Conservation (phyloP, 2,329 filamentous ascomycete genomes). For the Akanthomyces dipterigenus region DNA sequence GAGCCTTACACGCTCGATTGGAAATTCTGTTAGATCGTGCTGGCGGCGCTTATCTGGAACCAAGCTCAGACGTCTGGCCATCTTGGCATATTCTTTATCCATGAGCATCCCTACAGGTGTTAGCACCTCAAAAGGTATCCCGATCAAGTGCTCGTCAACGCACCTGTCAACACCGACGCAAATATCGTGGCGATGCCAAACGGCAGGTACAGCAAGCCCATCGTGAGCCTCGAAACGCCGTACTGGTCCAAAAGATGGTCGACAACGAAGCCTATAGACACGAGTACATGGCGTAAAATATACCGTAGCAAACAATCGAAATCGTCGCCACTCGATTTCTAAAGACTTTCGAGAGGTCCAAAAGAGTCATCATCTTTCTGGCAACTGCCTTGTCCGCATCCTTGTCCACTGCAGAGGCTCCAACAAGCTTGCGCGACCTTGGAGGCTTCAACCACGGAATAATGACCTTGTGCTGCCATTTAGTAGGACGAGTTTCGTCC, state of each 20-base stretch:
- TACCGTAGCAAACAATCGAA: neutral
- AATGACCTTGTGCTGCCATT: slow-evolving; percentile 1
- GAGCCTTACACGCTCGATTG: neutral
- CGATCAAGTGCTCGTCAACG: neutral
- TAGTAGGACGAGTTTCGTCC: neutral
- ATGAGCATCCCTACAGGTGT: neutral
- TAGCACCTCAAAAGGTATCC: neutral
- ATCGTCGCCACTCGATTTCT: neutral
- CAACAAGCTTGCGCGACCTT: neutral
- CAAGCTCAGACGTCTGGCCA: neutral
- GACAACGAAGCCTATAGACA: neutral
- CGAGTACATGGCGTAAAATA: neutral
- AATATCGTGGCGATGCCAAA: neutral
- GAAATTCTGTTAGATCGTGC: slow-evolving; percentile 1
- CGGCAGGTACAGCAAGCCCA: neutral
- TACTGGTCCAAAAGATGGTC: slow-evolving; percentile 6
- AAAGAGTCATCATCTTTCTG: neutral
- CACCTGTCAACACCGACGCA: neutral
- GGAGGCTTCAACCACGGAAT: neutral
- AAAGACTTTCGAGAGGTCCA: neutral
- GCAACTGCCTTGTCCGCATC: neutral
- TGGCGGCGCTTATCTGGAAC: neutral
- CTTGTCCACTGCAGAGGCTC: neutral
- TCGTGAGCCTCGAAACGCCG: neutral
- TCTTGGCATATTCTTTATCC: neutral